phyloP scores from a whole-genome alignment of 2,329 filamentous ascomycete species.

The Cercospora zeina region DNA sequence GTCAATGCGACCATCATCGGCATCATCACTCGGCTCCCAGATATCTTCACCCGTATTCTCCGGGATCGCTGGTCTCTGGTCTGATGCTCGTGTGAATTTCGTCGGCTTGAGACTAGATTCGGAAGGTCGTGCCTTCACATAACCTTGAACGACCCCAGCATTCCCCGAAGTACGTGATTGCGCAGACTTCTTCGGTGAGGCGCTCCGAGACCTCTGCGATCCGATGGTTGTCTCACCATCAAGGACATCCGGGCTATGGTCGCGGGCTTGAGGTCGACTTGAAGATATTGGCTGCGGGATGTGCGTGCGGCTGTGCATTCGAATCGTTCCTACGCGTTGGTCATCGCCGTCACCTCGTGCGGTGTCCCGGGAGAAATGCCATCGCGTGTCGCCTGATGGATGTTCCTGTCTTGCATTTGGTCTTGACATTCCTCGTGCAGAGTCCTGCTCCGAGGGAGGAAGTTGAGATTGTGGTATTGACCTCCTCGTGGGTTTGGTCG shows the following conservation, averaged over 20 bases:
- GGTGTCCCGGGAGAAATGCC: not conserved
- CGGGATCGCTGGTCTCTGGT: not conserved
- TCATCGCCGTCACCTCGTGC: not conserved
- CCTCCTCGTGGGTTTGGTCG: not conserved
- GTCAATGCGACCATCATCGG: not conserved
- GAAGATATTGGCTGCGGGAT: not conserved
- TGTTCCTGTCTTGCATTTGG: not conserved
- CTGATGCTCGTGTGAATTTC: not conserved
- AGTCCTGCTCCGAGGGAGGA: not conserved
- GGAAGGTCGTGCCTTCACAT: not conserved
- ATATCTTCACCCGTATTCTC: not conserved
- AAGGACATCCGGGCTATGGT: conserved; percentile 19
- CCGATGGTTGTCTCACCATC: conserved; percentile 11
- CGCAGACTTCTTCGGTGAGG: conserved; percentile 1
- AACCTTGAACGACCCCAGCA: not conserved
- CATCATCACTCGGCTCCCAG: not conserved
- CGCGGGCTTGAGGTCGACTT: not conserved
- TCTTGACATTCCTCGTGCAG: not conserved
- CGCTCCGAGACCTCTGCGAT: not conserved
- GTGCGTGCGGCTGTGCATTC: not conserved
- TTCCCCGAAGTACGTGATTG: not conserved
- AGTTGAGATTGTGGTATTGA: not conserved
- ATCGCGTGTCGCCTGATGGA: not conserved
- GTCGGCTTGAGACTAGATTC: not conserved
- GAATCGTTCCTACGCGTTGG: not conserved